phyloP scores from a whole-genome alignment of 2,329 filamentous ascomycete genomes.

The Fusarium acutatum region DNA sequence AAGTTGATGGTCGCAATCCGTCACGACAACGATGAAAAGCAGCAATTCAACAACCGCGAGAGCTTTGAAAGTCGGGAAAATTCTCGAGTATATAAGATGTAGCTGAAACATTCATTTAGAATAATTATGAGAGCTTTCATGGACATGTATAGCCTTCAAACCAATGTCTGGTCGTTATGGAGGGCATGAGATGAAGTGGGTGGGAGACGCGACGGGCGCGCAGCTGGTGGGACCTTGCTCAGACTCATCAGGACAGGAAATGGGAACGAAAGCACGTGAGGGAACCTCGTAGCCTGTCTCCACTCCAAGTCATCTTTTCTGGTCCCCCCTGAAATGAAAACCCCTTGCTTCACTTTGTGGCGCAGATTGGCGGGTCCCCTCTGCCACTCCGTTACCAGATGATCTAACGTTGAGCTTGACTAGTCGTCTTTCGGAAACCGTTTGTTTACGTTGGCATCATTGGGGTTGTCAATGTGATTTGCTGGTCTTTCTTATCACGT shows the following conservation, averaged over 20 bases:
- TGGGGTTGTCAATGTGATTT: not conserved
- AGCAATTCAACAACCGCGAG: constrained; percentile 34
- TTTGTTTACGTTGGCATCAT: constrained; percentile 4
- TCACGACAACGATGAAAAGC: constrained; percentile 7
- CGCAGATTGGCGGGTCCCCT: not conserved
- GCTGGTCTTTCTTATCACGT: not conserved
- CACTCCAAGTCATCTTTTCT: constrained; percentile 30
- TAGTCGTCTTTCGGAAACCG: constrained; percentile 24
- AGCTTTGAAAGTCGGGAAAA: constrained; percentile 36
- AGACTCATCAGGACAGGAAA: constrained; percentile 51
- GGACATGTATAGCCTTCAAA: constrained; percentile 37
- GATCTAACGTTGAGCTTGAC: not conserved
- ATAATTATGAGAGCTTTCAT: constrained; percentile 32
- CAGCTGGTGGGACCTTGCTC: constrained; percentile 45
- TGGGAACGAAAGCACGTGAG: constrained; percentile 57
- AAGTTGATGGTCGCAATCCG: constrained; percentile 14
- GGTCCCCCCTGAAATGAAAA: not conserved
- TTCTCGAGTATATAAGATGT: not conserved
- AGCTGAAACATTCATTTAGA: constrained; percentile 12
- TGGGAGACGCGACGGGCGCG: constrained; percentile 56
- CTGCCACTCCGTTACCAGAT: constrained; percentile 9
- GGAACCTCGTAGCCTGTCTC: constrained; percentile 22
- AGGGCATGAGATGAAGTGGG: constrained; percentile 52
- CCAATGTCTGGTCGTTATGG: constrained; percentile 36
- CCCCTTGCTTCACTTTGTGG: constrained; percentile 31